Evolutionary conservation across 805 yeast species (phyloP).

Genomic region (Pichia exigua): DNA sequence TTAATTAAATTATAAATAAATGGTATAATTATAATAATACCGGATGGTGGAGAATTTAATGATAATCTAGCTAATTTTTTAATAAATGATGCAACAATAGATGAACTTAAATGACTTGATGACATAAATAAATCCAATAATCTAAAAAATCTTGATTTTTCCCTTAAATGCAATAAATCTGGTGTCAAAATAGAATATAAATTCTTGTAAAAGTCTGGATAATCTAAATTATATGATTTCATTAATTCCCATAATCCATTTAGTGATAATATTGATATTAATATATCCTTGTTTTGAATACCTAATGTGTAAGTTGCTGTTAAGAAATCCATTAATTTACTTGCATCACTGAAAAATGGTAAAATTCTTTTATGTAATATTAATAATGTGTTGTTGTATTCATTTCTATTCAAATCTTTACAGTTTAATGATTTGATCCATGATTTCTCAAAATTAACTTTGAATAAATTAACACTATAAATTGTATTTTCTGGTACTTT

Average conservation of each 20-base stretch:
- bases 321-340: slow-evolving; percentile 83
- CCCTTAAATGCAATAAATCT: slow-evolving; percentile 63
- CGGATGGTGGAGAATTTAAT: slow-evolving; percentile 76
- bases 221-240: slow-evolving; percentile 75
- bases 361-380: slow-evolving; percentile 78
- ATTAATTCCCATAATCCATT: slow-evolving; percentile 85
- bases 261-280: slow-evolving; percentile 56
- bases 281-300: slow-evolving; percentile 25
- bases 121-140: slow-evolving; percentile 77
- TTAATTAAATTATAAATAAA: slow-evolving; percentile 83
- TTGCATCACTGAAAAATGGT: slow-evolving; percentile 74
- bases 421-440: slow-evolving; percentile 50
- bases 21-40: slow-evolving; percentile 82
- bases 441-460: slow-evolving; percentile 58
- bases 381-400: slow-evolving; percentile 61
- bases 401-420: slow-evolving; percentile 34
- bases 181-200: slow-evolving; percentile 76
- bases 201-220: slow-evolving; percentile 82
- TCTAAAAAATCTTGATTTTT: slow-evolving; percentile 83
- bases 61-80: slow-evolving; percentile 72
- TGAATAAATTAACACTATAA: slow-evolving; percentile 35
- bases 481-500: slow-evolving; percentile 39
- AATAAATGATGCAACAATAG: slow-evolving; percentile 81
- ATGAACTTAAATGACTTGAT: slow-evolving; percentile 80
- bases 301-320: slow-evolving; percentile 69